phyloP scores from a whole-genome alignment of 495 filamentous ascomycete species.

The Neurospora intermedia region DNA sequence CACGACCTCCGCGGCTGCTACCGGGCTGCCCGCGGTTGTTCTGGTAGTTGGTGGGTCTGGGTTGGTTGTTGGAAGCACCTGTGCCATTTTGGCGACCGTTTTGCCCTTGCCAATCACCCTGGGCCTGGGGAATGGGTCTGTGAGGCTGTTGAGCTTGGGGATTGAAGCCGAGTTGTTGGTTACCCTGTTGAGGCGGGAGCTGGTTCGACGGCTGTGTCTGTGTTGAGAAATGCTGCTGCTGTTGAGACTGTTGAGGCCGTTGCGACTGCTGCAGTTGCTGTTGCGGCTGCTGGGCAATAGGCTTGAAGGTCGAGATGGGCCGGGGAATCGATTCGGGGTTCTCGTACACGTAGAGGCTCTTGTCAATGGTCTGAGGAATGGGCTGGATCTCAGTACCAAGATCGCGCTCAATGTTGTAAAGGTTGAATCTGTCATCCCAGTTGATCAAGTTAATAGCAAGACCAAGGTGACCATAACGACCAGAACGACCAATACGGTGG shows the following conservation, averaged over 20 bases:
- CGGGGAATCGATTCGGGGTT: slow-evolving; percentile 88
- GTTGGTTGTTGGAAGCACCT: slow-evolving; percentile 11
- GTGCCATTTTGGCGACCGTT: slow-evolving; percentile 15
- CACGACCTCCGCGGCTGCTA: slow-evolving; percentile 12
- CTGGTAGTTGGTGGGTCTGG: slow-evolving; percentile 25
- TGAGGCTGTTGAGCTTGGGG: slow-evolving; percentile 8
- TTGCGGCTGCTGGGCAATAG: slow-evolving; percentile 18
- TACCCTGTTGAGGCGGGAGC: slow-evolving; percentile 11
- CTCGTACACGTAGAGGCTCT: slow-evolving; percentile 96
- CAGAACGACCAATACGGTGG: slow-evolving; percentile 94
- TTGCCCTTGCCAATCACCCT: slow-evolving; percentile 18
- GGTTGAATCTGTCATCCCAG: slow-evolving; percentile 97
- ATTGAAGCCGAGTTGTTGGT: slow-evolving; percentile 16
- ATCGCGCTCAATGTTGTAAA: slow-evolving; percentile 97
- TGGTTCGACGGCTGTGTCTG: slow-evolving; percentile 15
- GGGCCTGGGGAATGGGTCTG: slow-evolving; percentile 3
- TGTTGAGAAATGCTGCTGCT: slow-evolving; percentile 5
- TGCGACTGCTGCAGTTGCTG: slow-evolving; percentile 17
- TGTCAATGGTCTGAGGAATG: slow-evolving; percentile 90
- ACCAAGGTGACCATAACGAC: slow-evolving; percentile 93
- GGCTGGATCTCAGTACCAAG: slow-evolving; percentile 94
- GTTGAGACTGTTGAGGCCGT: slow-evolving; percentile 16
- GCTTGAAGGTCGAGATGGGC: slow-evolving; percentile 44
- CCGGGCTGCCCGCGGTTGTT: slow-evolving; percentile 27
- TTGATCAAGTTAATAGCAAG: slow-evolving; percentile 98